phyloP scores from a whole-genome alignment of 495 filamentous ascomycete genomes.

The Penicillium bovifimosum region DNA sequence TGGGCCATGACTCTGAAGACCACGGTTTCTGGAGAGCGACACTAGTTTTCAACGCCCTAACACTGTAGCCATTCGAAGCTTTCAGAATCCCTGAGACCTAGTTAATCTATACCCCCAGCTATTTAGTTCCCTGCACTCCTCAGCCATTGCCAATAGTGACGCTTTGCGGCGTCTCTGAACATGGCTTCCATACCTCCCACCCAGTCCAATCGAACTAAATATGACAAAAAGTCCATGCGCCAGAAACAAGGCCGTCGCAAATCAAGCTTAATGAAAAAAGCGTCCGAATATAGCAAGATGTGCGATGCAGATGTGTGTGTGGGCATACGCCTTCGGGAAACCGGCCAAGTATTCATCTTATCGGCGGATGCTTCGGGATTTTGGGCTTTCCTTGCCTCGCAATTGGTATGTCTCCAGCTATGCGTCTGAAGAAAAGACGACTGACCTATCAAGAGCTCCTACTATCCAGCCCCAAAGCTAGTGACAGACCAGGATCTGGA shows the following conservation, averaged over 20 bases:
- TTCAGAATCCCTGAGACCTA: not conserved
- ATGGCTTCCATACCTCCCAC: not conserved
- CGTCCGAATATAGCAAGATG: no score
- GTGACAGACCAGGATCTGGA: conserved; percentile 3
- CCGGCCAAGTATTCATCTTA: no score
- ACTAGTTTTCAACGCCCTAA: not conserved
- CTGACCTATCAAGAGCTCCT: conserved; percentile 2
- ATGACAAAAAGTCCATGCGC: not conserved
- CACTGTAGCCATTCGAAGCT: not conserved
- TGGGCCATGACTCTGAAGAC: not conserved
- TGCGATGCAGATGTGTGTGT: no score
- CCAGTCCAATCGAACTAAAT: not conserved
- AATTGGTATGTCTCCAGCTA: conserved; percentile 6
- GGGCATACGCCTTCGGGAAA: no score
- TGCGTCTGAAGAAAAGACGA: not conserved
- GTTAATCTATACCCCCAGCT: not conserved
- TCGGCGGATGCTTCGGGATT: no score
- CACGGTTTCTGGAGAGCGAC: not conserved
- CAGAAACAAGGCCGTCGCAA: no score
- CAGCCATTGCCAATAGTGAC: not conserved
- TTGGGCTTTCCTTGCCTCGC: no score
- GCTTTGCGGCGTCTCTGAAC: not conserved
- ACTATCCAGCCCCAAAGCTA: conserved; percentile 1
- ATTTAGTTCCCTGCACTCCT: not conserved
- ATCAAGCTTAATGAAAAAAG: no score